A percentile compares a stretch with the other conserved stretches of the same genome.
Evolutionary conservation across 1,284 basidiomycete genomes (phyloP).

Genomic region (Boletus nobilissimus): DNA sequence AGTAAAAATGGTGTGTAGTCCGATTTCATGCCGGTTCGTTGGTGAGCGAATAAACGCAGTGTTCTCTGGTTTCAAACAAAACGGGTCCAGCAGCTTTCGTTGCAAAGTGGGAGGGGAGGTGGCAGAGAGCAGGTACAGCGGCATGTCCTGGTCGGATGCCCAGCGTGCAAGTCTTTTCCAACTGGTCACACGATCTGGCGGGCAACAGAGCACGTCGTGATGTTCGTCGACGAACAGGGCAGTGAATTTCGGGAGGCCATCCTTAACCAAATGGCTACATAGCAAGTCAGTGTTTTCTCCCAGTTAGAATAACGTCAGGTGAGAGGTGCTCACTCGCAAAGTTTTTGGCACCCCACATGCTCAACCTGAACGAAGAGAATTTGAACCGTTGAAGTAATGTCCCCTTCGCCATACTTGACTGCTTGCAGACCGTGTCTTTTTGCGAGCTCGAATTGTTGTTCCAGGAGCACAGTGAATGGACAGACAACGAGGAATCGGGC

Average conservation of each 20-base stretch:
- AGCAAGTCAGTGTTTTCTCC: neutral
- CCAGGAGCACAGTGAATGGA: slow-evolving; percentile 12
- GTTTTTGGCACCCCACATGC: slow-evolving; percentile 3
- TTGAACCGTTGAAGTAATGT: neutral
- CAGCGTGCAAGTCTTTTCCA: slow-evolving; percentile 21
- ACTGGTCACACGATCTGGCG: neutral
- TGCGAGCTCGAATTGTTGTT: slow-evolving; percentile 3
- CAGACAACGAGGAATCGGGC: slow-evolving; percentile 16
- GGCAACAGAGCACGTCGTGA: slow-evolving; percentile 16
- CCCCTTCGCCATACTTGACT: neutral
- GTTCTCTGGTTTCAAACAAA: neutral
- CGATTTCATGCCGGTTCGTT: slow-evolving; percentile 11
- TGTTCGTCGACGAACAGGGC: slow-evolving; percentile 13
- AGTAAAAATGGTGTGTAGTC: slow-evolving; percentile 2
- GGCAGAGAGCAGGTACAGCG: slow-evolving; percentile 10
- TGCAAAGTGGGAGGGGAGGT: slow-evolving; percentile 1
- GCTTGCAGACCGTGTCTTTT: neutral
- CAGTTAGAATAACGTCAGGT: neutral
- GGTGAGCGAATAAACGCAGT: slow-evolving; percentile 13
- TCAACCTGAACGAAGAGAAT: slow-evolving; percentile 29
- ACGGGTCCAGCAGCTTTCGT: neutral
- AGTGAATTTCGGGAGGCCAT: slow-evolving; percentile 1
- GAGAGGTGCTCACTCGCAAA: neutral
- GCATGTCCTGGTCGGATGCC: slow-evolving; percentile 9
- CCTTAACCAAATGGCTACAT: neutral